These are phyloP conservation scores for Diplodia scrobiculata DNA, from an alignment of 2,329 filamentous ascomycete species.

Conservation along the genomic window DNA sequence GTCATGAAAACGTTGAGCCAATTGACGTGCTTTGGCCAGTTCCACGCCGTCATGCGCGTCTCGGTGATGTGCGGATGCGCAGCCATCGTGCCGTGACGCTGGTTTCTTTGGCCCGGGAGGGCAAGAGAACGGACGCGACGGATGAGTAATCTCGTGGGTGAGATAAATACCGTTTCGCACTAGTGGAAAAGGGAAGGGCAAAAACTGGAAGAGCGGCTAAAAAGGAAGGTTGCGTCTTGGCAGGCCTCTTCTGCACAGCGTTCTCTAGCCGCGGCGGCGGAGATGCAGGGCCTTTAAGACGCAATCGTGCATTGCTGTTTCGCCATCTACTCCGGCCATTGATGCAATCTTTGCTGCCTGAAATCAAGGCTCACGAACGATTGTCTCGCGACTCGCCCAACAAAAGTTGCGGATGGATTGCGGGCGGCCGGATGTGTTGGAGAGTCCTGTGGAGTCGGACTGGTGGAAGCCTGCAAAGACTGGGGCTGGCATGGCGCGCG, in stretches of 20 bases:
- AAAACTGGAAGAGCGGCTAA: background rate
- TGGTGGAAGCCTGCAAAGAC: conserved; percentile 1
- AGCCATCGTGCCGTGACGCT: conserved; percentile 8
- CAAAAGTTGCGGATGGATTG: background rate
- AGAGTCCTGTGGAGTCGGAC: conserved; percentile 2
- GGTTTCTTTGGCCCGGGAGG: conserved; percentile 7
- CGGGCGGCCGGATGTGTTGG: conserved; percentile 8
- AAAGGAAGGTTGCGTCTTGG: background rate
- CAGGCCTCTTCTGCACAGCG: background rate
- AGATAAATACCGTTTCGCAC: background rate
- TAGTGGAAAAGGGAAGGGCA: conserved; percentile 1
- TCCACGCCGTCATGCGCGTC: conserved; percentile 73
- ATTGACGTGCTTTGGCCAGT: conserved; percentile 92
- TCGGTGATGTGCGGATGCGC: conserved; percentile 71
- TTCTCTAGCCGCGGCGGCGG: background rate
- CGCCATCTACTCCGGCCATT: background rate
- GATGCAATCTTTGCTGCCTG: background rate
- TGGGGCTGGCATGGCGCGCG: conserved; percentile 1
- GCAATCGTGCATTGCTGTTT: background rate
- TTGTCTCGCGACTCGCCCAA: conserved; percentile 19
- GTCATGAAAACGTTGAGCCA: conserved; percentile 88
- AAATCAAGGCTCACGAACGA: background rate
- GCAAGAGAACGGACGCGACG: background rate
- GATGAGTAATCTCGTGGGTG: background rate
- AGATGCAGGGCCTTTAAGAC: background rate